Evolutionary conservation across 78 protist genomes (phyloP).

Genomic region (Cavenderia fasciculata): DNA sequence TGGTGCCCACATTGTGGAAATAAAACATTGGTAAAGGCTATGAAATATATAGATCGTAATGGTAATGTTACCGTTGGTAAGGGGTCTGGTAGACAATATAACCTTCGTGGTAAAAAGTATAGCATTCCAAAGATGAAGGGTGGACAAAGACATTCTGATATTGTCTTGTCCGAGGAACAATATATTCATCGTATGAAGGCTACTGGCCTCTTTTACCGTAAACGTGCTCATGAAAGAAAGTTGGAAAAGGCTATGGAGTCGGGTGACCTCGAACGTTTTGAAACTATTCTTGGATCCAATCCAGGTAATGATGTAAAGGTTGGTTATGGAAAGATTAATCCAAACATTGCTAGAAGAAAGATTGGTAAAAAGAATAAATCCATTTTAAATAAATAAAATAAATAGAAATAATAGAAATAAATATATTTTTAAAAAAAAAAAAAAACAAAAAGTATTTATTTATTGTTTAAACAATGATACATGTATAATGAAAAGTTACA

Average conservation of each 20-base stretch:
- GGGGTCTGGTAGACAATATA: constrained; percentile 68
- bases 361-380: constrained; percentile 78
- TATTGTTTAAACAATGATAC: too few species aligned
- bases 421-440: too few species aligned
- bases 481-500: too few species aligned
- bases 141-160: constrained; percentile 78
- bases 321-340: constrained; percentile 83
- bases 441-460: too few species aligned
- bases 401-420: too few species aligned
- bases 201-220: constrained; percentile 34
- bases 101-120: constrained; percentile 51
- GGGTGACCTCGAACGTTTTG: constrained; percentile 26
- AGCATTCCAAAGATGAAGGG: constrained; percentile 80
- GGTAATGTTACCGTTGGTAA: constrained; percentile 61
- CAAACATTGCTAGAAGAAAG: constrained; percentile 75
- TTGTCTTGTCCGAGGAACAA: constrained; percentile 88
- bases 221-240: constrained; percentile 16
- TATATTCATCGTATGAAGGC: constrained; percentile 33
- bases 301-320: constrained; percentile 15
- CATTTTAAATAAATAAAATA: constrained; percentile 14
- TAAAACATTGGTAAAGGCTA: constrained; percentile 49
- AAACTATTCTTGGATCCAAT: background rate
- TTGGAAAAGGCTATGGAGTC: background rate
- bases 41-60: constrained; percentile 48
- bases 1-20: constrained; percentile 68